Evolutionary conservation across 2,329 filamentous ascomycete species (phyloP).

Genomic region (Aureobasidium sp.): DNA sequence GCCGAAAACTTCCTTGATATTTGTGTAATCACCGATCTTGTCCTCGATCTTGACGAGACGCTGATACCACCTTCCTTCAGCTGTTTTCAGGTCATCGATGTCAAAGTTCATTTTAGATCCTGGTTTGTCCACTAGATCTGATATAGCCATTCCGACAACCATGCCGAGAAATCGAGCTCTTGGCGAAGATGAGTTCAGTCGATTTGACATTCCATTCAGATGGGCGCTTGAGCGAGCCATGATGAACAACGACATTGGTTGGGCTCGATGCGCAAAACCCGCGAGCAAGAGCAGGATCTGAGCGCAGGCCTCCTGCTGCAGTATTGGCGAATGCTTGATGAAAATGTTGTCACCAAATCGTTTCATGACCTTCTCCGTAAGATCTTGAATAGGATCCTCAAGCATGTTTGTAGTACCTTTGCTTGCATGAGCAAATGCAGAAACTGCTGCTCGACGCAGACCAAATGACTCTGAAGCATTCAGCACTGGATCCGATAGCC

Average conservation of each 20-base stretch:
- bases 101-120: slow-evolving; percentile 75
- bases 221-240: slow-evolving; percentile 67
- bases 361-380: slow-evolving; percentile 61
- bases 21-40: slow-evolving; percentile 49
- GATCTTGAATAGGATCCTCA: slow-evolving; percentile 37
- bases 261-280: slow-evolving; percentile 63
- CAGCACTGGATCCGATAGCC: slow-evolving; percentile 22
- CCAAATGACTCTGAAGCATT: slow-evolving; percentile 19
- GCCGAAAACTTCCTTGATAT: slow-evolving; percentile 31
- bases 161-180: slow-evolving; percentile 80
- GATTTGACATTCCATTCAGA: slow-evolving; percentile 73
- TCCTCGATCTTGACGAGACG: slow-evolving; percentile 58
- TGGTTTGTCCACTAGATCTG: slow-evolving; percentile 55
- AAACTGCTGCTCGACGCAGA: slow-evolving; percentile 24
- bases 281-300: slow-evolving; percentile 72
- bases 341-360: slow-evolving; percentile 82
- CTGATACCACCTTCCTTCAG: slow-evolving; percentile 71
- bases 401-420: not conserved
- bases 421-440: slow-evolving; percentile 19
- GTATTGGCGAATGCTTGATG: slow-evolving; percentile 73
- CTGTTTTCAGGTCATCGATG: slow-evolving; percentile 65
- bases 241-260: slow-evolving; percentile 59
- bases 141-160: slow-evolving; percentile 70
- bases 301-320: slow-evolving; percentile 82
- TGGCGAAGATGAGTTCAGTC: slow-evolving; percentile 67